Evolutionary conservation across 2,329 filamentous ascomycete species (phyloP), one percentile per base, ranked within the genome.

Genomic region (Sclerotinia spermophila): DNA sequence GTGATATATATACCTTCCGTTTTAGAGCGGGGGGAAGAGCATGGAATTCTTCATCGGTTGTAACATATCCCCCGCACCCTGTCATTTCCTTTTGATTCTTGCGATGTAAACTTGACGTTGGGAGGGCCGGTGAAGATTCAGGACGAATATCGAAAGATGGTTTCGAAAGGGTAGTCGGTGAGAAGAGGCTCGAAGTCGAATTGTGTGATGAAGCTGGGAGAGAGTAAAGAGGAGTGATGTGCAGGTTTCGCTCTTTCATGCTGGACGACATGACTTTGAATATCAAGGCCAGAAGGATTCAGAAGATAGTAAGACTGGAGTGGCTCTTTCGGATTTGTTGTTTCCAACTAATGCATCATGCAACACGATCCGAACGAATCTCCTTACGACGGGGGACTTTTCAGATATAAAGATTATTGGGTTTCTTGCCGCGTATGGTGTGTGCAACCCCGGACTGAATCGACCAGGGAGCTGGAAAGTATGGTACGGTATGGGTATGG

Each of bases 1-100:
- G 59, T 69, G 45, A 70, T 58, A 67, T 81, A 83, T 79, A 68
- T 79, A 86, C 84, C 82, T 86, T 86, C 77, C 83, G 81, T 73
- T 83, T 81, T 33, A 86, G 82, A n/a, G 84, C 83, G 60, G 83
- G 73, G 13, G 84, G 84, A 69, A 86, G 78, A 53, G 83, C 81
- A 74, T 85, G 83, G 75, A 85, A 86, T 74, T 85, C 84, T 72
- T 85, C 83, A 62, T 81, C 79, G 2, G 83, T 78, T 19, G 77
- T 77, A 35, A 35, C 44, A 42, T 59, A 48, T 10, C 72, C 72
- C 53, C 75, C 77, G 5, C 77, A 77, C 11, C 33, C 15, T 10
- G 76, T 77, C 62, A 79, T 76, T 30, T 77, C 75, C 71, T 76
- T 77, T 73, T 79, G 75, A 51, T 78, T 76, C 69, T 79, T 80